Base-by-base conservation (phyloP, 805 yeast genomes). In the Ogataea siamensis region DNA sequence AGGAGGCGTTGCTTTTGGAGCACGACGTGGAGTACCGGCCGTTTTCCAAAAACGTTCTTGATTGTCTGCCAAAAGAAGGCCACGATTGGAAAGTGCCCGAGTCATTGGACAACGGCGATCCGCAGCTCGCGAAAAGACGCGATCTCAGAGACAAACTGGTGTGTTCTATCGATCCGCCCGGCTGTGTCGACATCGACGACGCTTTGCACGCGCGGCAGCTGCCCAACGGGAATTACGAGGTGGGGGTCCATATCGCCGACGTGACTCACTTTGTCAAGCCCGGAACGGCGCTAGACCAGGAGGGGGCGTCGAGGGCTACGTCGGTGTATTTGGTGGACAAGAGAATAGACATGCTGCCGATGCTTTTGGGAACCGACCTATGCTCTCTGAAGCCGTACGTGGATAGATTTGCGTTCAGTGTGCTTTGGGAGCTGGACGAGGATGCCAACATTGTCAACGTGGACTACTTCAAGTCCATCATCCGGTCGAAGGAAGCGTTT, bases 191-290 rank as follows among this genome's bases (percentile, higher is more conserved):
- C 76, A 93, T 93, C 54, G 99, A 93, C 68, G 96, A 93, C 68
- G 99, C 99, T 1, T 69, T 93, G 33, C 99, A 93, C 58, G 98
- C 98, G 0, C 68, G 74, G 46, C 58, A 60, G 37, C 71, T 93
- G 34, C 88, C 95, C 2, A 93, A 93, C 60, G 99, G 99, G 0
- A 87, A 91, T 58, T 88, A 76, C 69, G 96, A 93, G 60, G 95
- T 93, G 40, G 99, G 99, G 56, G 99, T 93, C 20, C 99, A 93
- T 58, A 93, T 93, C 67, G 99, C 99, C 7, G 99, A 93, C 65
- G 99, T 93, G 20, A 87, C 98, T 1, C 95, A 93, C 65, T 93
- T 93, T 57, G 99, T 93, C 31, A 87, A 88, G 62, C 83, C 99
- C 0, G 83, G 81, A 46, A 87, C 96, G 3, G 81, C 98, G 0